phyloP scores from a whole-genome alignment of 345 rosid genomes.

The Linum trigynum region DNA sequence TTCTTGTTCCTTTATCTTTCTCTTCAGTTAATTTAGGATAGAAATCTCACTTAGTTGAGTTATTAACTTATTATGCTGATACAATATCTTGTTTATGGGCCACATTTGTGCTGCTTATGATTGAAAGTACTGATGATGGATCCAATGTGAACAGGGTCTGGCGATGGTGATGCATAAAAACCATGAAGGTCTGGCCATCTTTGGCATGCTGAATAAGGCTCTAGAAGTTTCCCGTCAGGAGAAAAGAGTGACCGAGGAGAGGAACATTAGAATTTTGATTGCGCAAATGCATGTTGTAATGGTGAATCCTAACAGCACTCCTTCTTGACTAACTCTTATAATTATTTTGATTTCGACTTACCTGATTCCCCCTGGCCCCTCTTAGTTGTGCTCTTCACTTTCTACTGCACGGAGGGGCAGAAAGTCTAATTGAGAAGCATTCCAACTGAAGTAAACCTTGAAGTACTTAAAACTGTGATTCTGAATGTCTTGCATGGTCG shows the following conservation, averaged over 20 bases:
- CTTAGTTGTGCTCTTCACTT: too few relatives aligned
- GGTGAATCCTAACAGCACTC: slow-evolving; percentile 31
- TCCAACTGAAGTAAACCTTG: not conserved
- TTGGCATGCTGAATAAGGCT: slow-evolving; percentile 70
- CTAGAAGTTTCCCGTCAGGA: slow-evolving; percentile 45
- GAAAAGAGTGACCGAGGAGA: slow-evolving; percentile 63
- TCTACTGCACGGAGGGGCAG: too few relatives aligned
- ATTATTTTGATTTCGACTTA: too few relatives aligned
- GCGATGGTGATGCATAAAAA: slow-evolving; percentile 91
- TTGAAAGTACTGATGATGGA: not conserved
- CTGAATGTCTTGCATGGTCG: slow-evolving; percentile 3
- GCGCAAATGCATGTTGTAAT: slow-evolving; percentile 80
- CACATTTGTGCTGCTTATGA: not conserved
- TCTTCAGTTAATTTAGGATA: too few relatives aligned
- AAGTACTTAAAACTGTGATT: not conserved
- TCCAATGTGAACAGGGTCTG: slow-evolving; percentile 46
- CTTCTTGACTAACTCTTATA: too few relatives aligned
- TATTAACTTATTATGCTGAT: too few relatives aligned
- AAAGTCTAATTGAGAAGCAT: not conserved
- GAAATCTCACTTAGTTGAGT: too few relatives aligned
- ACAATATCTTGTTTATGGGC: too few relatives aligned
- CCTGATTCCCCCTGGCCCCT: too few relatives aligned
- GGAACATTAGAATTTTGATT: slow-evolving; percentile 66
- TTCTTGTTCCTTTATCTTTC: too few relatives aligned
- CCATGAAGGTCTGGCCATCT: slow-evolving; percentile 64